Conservation (phyloP, 768 basidiomycete species). For the Lepiota venenata region DNA sequence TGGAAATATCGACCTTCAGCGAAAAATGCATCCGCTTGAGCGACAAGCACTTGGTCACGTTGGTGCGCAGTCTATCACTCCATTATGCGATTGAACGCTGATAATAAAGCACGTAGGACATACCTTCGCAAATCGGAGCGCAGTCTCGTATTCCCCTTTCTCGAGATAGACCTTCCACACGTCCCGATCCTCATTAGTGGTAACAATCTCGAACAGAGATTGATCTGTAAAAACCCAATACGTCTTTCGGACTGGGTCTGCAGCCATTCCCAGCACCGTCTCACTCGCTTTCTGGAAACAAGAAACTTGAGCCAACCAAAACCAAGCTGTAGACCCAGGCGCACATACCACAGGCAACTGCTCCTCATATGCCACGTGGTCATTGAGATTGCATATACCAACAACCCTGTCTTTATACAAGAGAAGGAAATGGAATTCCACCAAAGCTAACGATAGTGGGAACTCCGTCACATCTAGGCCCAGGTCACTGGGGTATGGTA, state of each 20-base stretch:
- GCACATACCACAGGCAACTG: slow-evolving; percentile 67
- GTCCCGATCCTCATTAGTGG: slow-evolving; percentile 87
- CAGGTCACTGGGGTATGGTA: slow-evolving; percentile 64
- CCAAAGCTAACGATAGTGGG: slow-evolving; percentile 78
- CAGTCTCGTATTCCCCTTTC: slow-evolving; percentile 72
- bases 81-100: neutral
- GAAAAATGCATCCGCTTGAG: slow-evolving; percentile 82
- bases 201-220: slow-evolving; percentile 83
- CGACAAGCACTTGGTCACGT: slow-evolving; percentile 76
- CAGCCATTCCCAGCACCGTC: slow-evolving; percentile 65
- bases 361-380: slow-evolving; percentile 83
- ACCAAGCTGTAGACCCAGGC: neutral
- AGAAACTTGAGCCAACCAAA: too few species aligned
- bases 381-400: slow-evolving; percentile 77
- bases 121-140: slow-evolving; percentile 82
- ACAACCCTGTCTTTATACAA: slow-evolving; percentile 77
- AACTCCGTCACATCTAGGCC: slow-evolving; percentile 32
- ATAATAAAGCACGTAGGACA: slow-evolving; percentile 14
- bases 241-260: slow-evolving; percentile 85
- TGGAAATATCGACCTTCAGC: slow-evolving; percentile 80
- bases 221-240: slow-evolving; percentile 93
- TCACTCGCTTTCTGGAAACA: slow-evolving; percentile 68
- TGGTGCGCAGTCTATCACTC: slow-evolving; percentile 75
- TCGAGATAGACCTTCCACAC: slow-evolving; percentile 92
- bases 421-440: slow-evolving; percentile 90